Evolutionary conservation across 2,329 filamentous ascomycete species (phyloP), one percentile per base, ranked within the genome.

Genomic region (Alternaria longipes): DNA sequence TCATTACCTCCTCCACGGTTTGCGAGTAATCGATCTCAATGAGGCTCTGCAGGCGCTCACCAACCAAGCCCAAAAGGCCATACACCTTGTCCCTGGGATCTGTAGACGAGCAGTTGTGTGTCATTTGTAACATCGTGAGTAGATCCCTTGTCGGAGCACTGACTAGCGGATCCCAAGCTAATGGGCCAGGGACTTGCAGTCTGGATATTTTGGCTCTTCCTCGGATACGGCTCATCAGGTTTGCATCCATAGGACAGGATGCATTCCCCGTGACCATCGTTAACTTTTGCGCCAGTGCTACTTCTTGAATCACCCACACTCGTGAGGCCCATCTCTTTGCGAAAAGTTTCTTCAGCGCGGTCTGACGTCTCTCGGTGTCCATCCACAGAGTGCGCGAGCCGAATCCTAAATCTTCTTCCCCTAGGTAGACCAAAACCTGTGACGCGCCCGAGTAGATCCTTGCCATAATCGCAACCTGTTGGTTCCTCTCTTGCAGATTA

Each of bases 271-370:
- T 65, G 20, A 65, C 47, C 60, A 65, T 62, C 34, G 59, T n/a
- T 3, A 63, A 34, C 20, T 62, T 65, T n/a, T 50, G 54, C 18
- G 58, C 58, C 22, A 60, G 36, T 26, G 69, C 67, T 30, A 72
- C 60, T 28, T 64, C 65, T 51, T 68, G 71, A 24, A 70, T 51
- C 14, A 68, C 63, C 63, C 66, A 69, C 7, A 71, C 59, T 32
- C 60, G 53, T 36, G 58, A 63, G 9, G 53, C 60, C 60, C 60
- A 64, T 56, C 56, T 56, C 54, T 63, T 63, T 20, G 60, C 49
- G 54, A 63, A 63, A 6, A 63, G 20, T 4, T 47, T 54, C 4
- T 49, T 47, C 38, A 63, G 44, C 16, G 60, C 60, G 26, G 18
- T 20, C 20, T 60, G 49, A 5, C 60, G 60, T 51, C 44, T 54